Conservation (phyloP, 164 flowering plant genomes). For the Saururus chinensis region DNA sequence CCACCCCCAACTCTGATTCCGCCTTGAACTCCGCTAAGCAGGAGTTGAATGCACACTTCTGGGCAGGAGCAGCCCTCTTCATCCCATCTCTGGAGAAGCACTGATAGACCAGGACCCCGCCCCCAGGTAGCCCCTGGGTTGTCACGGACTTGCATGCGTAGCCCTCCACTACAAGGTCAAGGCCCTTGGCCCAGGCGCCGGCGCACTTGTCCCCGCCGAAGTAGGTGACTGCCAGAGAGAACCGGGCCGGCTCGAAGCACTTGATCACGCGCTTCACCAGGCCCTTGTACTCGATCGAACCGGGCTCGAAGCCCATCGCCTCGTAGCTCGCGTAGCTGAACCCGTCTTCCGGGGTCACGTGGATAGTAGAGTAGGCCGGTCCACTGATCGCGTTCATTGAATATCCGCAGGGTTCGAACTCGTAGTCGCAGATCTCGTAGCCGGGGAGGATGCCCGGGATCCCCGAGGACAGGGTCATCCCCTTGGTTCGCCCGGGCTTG, state of each 20-base stretch:
- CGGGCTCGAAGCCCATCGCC: constrained; percentile 38
- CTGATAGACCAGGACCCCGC: constrained; percentile 28
- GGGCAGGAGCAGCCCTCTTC: constrained; percentile 3
- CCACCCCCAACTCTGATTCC: not conserved
- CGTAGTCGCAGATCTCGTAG: constrained; percentile 53
- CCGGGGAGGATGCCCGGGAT: constrained; percentile 38
- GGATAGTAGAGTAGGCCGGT: constrained; percentile 46
- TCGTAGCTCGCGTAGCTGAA: constrained; percentile 86
- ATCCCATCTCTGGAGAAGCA: constrained; percentile 13
- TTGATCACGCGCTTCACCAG: constrained; percentile 38
- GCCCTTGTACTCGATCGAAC: constrained; percentile 11
- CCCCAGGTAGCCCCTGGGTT: constrained; percentile 36
- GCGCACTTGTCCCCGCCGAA: constrained; percentile 2
- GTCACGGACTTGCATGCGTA: constrained; percentile 23
- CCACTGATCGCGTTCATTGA: constrained; percentile 75
- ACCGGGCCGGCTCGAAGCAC: constrained; percentile 50
- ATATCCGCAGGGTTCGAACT: constrained; percentile 82
- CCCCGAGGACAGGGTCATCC: constrained; percentile 51
- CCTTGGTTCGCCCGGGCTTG: constrained; percentile 23
- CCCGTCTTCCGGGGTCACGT: constrained; percentile 81
- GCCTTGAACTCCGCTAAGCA: not conserved
- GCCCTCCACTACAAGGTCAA: constrained; percentile 21
- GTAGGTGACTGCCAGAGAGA: constrained; percentile 44
- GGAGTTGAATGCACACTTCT: not conserved
- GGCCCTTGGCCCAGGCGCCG: constrained; percentile 15